Conservation (phyloP, 305 asterid genomes). For the Fraxinus paxiana region DNA sequence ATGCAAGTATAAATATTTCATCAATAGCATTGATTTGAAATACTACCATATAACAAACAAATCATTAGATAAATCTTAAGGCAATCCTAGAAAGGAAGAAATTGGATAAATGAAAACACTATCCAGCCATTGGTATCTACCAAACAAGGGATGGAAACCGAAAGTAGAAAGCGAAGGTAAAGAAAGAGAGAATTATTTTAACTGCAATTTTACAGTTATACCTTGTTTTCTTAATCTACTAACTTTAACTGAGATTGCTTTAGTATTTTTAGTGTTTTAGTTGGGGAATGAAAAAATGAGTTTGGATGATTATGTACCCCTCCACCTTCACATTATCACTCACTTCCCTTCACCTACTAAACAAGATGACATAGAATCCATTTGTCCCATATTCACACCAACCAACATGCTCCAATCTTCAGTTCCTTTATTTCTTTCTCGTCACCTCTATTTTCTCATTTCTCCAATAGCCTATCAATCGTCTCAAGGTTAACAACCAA, state of each 20-base stretch:
- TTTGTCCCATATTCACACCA: not conserved
- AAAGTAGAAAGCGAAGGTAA: not conserved
- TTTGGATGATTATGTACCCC: not conserved
- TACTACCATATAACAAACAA: not conserved
- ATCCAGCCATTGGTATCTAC: not conserved
- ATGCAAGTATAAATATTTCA: not conserved
- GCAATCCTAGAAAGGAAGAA: not conserved
- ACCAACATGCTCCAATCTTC: not conserved
- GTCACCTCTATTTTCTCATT: not conserved
- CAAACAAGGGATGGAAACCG: not conserved
- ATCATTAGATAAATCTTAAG: not conserved
- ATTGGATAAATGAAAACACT: not conserved
- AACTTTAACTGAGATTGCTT: not conserved
- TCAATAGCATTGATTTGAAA: conserved; percentile 7
- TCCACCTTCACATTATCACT: not conserved
- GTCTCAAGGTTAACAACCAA: not conserved
- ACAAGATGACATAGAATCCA: not conserved
- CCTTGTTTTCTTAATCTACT: not conserved
- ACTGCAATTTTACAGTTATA: not conserved
- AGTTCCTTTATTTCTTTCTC: not conserved
- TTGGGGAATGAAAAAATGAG: not conserved
- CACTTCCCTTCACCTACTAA: not conserved
- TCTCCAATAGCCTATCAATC: not conserved
- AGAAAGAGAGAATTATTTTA: not conserved
- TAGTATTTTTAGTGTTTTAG: not conserved